A percentile compares a stretch with the other conserved stretches of the same genome.
Evolutionary conservation across 345 rosid genomes (phyloP).

Genomic region (Rhodomyrtus tomentosa): DNA sequence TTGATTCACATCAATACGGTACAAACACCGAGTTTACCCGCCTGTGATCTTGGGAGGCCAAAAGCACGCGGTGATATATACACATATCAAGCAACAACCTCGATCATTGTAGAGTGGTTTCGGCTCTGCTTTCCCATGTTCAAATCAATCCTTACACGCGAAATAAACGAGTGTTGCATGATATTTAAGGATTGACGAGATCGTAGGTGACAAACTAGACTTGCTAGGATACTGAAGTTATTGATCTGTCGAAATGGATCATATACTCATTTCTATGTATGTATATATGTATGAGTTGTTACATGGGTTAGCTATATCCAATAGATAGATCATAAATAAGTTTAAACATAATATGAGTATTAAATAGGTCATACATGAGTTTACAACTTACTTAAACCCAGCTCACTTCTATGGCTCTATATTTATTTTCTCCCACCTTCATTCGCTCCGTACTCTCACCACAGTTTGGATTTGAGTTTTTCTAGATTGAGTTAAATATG

Average conservation of each 20-base stretch:
- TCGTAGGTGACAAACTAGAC: background rate
- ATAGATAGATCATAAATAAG: too few relatives aligned
- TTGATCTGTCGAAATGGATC: background rate
- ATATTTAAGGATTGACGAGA: background rate
- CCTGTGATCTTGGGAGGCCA: background rate
- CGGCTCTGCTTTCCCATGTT: background rate
- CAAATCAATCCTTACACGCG: background rate
- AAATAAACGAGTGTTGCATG: background rate
- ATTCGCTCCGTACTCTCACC: too few relatives aligned
- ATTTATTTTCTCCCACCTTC: too few relatives aligned
- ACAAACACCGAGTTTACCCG: background rate
- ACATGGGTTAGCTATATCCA: too few relatives aligned
- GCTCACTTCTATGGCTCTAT: too few relatives aligned
- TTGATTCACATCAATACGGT: background rate
- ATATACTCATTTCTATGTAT: too few relatives aligned
- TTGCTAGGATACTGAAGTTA: background rate
- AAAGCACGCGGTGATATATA: background rate
- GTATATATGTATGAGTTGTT: too few relatives aligned
- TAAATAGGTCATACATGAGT: too few relatives aligned
- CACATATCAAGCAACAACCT: background rate
- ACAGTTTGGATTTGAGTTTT: too few relatives aligned
- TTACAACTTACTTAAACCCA: too few relatives aligned
- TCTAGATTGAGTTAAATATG: too few relatives aligned
- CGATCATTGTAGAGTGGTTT: background rate
- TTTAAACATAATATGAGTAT: too few relatives aligned